Evolutionary conservation across 371 early-diverging fungal genomes (phyloP), one percentile per base, ranked within the genome.

Genomic region (Saksenaea oblongispora): DNA sequence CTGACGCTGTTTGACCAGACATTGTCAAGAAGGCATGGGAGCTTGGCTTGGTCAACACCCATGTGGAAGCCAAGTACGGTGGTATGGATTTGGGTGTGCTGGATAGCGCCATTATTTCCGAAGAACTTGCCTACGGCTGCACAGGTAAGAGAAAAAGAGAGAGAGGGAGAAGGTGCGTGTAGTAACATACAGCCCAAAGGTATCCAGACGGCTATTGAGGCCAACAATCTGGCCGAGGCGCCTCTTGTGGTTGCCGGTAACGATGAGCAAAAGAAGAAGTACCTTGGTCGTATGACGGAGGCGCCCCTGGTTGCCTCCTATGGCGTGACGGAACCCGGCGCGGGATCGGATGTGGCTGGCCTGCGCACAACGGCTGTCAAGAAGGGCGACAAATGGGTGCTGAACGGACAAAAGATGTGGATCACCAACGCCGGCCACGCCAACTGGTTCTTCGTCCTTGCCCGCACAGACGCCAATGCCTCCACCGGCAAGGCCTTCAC

Each of bases 371-470:
- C 78, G 7, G 94, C 94, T 1, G 84, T 79, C 62, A 79, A 82
- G 59, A 87, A 89, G 58, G 88, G 89, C 1, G 84, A 89, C 36
- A 67, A 89, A 22, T 91, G 89, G 75, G 78, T 92, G 0, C 63
- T 93, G 34, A 93, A 93, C 59, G 94, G 94, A 0, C 83, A 88
- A 75, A 93, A 93, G 80, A 78, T 78, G 79, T 82, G 79, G 97
- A 98, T 98, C 72, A 98, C 98, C 59, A 96, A 97, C 71, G 93
- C 94, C 53, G 96, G 96, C 28, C 90, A 96, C 72, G 98, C 98
- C 70, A 96, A 98, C 84, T 98, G 97, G 97, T 97, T 88, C 91
- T 98, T 98, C 80, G 91, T 98, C n/a, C 84, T 98, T 47, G 97
- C 98, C 54, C 90, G 90, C 70, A 97, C 97, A 14, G 92, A 91